A percentile compares a stretch with the other conserved stretches of the same genome.
These are phyloP conservation scores for Fomitopsis betulina DNA, from an alignment of 1,284 basidiomycete genomes.

Conservation along the genomic window DNA sequence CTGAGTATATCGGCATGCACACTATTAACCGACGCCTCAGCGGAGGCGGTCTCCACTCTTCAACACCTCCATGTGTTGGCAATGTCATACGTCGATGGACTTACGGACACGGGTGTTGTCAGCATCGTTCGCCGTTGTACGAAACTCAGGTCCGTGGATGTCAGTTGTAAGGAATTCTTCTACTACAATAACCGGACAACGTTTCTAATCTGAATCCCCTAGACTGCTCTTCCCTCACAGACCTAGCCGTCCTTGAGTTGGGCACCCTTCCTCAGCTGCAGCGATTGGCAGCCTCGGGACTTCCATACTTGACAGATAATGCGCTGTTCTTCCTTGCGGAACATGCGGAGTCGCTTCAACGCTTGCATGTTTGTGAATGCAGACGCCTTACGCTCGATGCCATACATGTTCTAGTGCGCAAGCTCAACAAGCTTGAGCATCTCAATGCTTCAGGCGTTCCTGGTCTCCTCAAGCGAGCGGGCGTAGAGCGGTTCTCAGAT, in stretches of 20 bases:
- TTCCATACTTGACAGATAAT: conserved; percentile 63
- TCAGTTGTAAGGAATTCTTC: conserved; percentile 66
- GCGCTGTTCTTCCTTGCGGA: conserved; percentile 63
- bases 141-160: conserved; percentile 77
- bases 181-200: not conserved
- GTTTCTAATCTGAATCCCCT: not conserved
- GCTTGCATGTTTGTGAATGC: conserved; percentile 88
- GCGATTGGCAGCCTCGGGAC: conserved; percentile 78
- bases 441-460: conserved; percentile 82
- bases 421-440: conserved; percentile 64
- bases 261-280: conserved; percentile 71
- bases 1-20: conserved; percentile 81
- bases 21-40: conserved; percentile 70
- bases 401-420: conserved; percentile 69
- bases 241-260: conserved; percentile 81
- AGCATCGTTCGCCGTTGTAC: conserved; percentile 70
- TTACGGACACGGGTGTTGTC: conserved; percentile 81
- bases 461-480: conserved; percentile 71
- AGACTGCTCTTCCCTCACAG: conserved; percentile 50
- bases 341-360: conserved; percentile 67
- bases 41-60: conserved; percentile 69
- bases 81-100: conserved; percentile 72
- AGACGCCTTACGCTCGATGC: conserved; percentile 77
- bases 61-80: conserved; percentile 80
- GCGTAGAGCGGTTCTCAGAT: conserved; percentile 80